Base-by-base conservation (phyloP, 2,329 filamentous ascomycete species). In the Monosporascus sp. region DNA sequence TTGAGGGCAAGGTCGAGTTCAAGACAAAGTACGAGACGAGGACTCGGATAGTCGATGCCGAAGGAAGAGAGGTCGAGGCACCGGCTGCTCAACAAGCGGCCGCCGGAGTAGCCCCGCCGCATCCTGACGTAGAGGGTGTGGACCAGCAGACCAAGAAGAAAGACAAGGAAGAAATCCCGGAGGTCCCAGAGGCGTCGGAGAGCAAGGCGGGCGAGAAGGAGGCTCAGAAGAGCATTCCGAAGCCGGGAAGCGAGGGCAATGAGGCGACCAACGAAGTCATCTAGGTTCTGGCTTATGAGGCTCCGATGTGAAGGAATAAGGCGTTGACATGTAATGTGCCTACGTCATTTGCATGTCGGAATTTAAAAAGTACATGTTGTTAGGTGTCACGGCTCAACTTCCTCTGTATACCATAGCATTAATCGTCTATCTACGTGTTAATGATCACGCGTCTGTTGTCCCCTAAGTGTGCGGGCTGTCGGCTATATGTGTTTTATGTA, bases 11-110 rank as follows among this genome's bases (percentile, higher is more conserved):
- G 72, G 92, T 97, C 55, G 90, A 90, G 64, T 97, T 99, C 75
- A 86, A 95, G 75, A 97, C 94, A 14, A 88, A 87, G 60, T 97
- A 97, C 68, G 93, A 97, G 77, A 97, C 93, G n/a, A 83, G 89
- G 59, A 97, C 91, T 8, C 86, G 90, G 53, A 72, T 97, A 52
- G 78, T 96, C 41, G 90, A 96, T 70, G 82, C 82, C 50, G 70
- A 84, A 44, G 94, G 92, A 55, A 90, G 92, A 60, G 89, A 95
- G 66, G 72, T 96, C n/a, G 68, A 69, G 11, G 62, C 70, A 37
- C 73, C 74, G 15, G 68, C 70, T 24, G 76, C 71, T 39, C 75
- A 72, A 48, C 66, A 68, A 27, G 61, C 68, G 47, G 69, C 58
- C 17, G 72, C 60, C 15, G 72, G 67, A 48, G 78, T 82, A 35